A percentile compares a stretch with the other conserved stretches of the same genome.
Conservation (phyloP, 1,284 basidiomycete species). For the Ceratobasidium sp. region DNA sequence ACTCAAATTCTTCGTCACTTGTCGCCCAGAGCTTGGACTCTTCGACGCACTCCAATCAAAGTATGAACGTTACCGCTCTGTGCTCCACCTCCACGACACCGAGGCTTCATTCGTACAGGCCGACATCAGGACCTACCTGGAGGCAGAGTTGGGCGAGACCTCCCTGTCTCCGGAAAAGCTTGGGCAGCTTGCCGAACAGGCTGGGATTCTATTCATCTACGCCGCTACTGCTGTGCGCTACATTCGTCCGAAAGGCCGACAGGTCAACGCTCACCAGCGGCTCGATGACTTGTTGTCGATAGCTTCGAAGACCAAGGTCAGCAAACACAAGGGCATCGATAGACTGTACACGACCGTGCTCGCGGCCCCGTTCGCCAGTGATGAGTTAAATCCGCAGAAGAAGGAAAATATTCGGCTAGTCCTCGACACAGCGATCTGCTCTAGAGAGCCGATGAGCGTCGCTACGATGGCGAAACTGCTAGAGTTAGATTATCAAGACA, state of each 20-base stretch:
- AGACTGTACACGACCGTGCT: neutral
- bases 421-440: slow-evolving; percentile 1
- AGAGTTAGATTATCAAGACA: neutral
- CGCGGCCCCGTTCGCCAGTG: neutral
- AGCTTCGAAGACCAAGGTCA: too few species aligned
- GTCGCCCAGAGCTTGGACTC: slow-evolving; percentile 6
- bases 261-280: neutral
- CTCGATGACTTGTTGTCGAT: neutral
- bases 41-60: neutral
- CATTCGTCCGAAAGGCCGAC: neutral
- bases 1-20: slow-evolving; percentile 13
- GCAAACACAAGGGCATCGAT: too few species aligned
- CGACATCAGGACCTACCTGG: neutral
- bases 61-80: neutral
- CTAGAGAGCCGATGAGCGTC: neutral
- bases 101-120: neutral
- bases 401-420: neutral
- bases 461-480: neutral
- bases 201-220: slow-evolving; percentile 3
- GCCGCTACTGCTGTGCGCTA: neutral
- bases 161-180: neutral
- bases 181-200: neutral
- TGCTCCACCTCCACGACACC: neutral
- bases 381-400: neutral
- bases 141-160: neutral